Conservation (phyloP, 2,329 filamentous ascomycete species). For the Teratosphaeria viscida region DNA sequence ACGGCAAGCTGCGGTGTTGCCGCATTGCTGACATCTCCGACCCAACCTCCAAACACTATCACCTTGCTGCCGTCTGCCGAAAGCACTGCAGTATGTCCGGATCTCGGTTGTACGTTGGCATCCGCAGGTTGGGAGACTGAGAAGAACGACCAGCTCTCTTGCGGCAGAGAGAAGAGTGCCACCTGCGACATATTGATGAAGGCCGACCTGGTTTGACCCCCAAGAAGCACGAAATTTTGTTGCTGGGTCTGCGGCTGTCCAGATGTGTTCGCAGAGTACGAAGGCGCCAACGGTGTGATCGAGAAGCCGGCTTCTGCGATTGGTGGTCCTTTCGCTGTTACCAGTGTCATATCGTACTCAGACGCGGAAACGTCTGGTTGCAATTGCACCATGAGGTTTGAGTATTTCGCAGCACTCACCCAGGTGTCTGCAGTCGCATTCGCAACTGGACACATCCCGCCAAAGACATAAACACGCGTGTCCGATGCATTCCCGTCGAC, state of each 20-base stretch:
- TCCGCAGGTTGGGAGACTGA: constrained; percentile 43
- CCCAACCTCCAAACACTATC: constrained; percentile 82
- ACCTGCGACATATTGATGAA: constrained; percentile 94
- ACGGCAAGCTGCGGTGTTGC: constrained; percentile 75
- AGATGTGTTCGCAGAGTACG: constrained; percentile 54
- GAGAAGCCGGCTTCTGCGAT: constrained; percentile 80
- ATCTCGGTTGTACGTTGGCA: constrained; percentile 61
- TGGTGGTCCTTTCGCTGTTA: constrained; percentile 50
- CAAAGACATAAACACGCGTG: constrained; percentile 63
- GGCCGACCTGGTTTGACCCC: constrained; percentile 70
- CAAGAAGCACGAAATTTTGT: constrained; percentile 68
- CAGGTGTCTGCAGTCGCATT: constrained; percentile 42
- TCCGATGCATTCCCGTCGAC: constrained; percentile 43
- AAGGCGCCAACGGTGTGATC: constrained; percentile 61
- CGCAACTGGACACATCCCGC: constrained; percentile 69
- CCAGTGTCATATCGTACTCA: constrained; percentile 37
- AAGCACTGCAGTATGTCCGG: constrained; percentile 77
- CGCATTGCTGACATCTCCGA: constrained; percentile 64
- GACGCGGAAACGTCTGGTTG: constrained; percentile 33
- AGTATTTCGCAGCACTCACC: constrained; percentile 64
- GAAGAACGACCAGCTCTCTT: constrained; percentile 78
- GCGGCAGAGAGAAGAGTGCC: constrained; percentile 75
- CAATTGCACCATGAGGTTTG: constrained; percentile 66
- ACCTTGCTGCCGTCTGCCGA: constrained; percentile 69
- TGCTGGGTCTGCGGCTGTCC: constrained; percentile 53